Evolutionary conservation across 1,139 yeast genomes (phyloP), one percentile per base, ranked within the genome.

Genomic region (Yamadazyma epiphylla): DNA sequence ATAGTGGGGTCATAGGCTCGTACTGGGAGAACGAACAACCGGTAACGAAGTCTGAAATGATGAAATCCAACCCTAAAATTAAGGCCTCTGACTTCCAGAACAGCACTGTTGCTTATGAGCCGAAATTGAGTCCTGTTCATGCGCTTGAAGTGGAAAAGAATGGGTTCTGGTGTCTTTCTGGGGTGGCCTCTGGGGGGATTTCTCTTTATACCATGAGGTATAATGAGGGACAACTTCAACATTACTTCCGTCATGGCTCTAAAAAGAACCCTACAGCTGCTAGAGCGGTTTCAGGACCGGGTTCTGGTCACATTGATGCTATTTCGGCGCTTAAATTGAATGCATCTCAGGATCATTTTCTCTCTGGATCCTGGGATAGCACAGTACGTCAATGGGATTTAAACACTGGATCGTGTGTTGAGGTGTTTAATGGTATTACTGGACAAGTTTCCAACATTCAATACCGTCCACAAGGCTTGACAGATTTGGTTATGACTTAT

Each of bases 11-110:
- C 2, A 60, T 89, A 10, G 58, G 74, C 19, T 81, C 94, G 0
- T 91, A 87, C 58, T 91, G 97, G 96, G 97, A 89, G 49, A 94
- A 91, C 54, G 98, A 89, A 55, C 85, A 87, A 49, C 96, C 96
- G 0, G 63, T 76, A 35, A 61, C 74, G 17, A 59, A 57, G 39
- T 49, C 53, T 11, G 58, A 67, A 36, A 42, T 74, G 36, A 41
- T 68, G 60, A 38, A 38, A 48, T 49, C 46, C 43, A 68, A 62
- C 59, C 77, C 62, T 43, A 73, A 53, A 42, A 49, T 70, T 27
- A 69, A 70, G 35, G 57, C 53, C 9, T 58, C 63, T 26, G 74
- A 72, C 39, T 66, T 70, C 32, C 39, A 49, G 17, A 55, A 64
- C 3, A 75, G 74, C 4, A 38, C 60, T 38, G 61, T 55, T 4